Conservation (phyloP, 352 stramenopile genomes). For the Blastocystis sp. region DNA sequence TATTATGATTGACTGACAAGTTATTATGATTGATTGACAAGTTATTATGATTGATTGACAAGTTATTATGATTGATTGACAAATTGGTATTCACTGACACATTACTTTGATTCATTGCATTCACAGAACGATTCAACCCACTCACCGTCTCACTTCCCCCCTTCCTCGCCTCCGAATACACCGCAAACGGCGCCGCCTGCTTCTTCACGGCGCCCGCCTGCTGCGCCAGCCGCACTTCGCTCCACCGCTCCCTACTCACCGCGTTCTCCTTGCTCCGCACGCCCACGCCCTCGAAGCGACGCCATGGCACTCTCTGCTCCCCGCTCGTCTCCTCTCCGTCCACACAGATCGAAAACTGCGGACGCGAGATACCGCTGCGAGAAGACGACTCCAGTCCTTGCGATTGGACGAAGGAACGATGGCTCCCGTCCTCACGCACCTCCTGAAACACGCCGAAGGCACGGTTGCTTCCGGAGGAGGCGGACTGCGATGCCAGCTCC, state of each 20-base stretch:
- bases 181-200: neutral
- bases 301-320: neutral
- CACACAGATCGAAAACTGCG: neutral
- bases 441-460: conserved; percentile 11
- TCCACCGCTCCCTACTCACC: neutral
- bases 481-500: neutral
- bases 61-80: no score
- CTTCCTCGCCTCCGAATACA: neutral
- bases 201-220: conserved; percentile 22
- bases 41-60: no score
- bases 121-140: no score
- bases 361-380: neutral
- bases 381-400: neutral
- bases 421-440: neutral
- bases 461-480: neutral
- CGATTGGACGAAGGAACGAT: neutral
- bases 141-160: neutral
- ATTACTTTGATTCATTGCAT: no score
- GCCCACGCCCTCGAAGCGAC: neutral
- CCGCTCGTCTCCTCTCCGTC: neutral
- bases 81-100: no score
- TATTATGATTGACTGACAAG: no score
- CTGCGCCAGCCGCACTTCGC: conserved; percentile 9
- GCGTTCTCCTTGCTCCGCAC: conserved; percentile 8
- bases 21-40: no score